Evolutionary conservation across 2,329 filamentous ascomycete genomes (phyloP).

Genomic region (Penicillium sp.): DNA sequence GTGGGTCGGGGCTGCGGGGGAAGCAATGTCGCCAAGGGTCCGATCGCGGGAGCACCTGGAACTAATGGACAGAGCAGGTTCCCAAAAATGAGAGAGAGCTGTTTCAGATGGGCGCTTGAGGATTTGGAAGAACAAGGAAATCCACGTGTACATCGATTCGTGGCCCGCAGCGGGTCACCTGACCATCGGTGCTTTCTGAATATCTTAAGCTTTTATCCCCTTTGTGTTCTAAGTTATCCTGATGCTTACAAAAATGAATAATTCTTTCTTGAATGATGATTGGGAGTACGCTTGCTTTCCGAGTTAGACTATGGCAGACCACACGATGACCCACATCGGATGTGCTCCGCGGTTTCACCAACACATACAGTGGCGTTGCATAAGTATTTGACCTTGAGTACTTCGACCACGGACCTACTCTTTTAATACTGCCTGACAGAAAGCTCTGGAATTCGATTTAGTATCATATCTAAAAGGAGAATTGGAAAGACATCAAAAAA

Average conservation of each 20-base stretch:
- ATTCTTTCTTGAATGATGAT: background rate
- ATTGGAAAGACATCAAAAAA: too few species aligned
- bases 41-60: background rate
- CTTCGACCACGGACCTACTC: too few species aligned
- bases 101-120: background rate
- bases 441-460: too few species aligned
- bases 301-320: background rate
- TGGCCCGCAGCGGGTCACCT: background rate
- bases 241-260: background rate
- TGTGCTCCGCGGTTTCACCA: slow-evolving; percentile 3
- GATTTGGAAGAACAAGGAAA: background rate
- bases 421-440: too few species aligned
- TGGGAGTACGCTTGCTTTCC: background rate
- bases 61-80: background rate
- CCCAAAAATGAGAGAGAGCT: background rate
- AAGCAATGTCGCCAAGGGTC: slow-evolving; percentile 4
- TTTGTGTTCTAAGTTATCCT: background rate
- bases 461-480: too few species aligned
- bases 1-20: background rate
- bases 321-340: slow-evolving; percentile 13
- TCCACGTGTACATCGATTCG: slow-evolving; percentile 1
- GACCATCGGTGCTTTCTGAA: background rate
- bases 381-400: too few species aligned
- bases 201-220: background rate
- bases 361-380: too few species aligned